phyloP scores from a whole-genome alignment of 306 rosid species.

The Fagus sylvatica region DNA sequence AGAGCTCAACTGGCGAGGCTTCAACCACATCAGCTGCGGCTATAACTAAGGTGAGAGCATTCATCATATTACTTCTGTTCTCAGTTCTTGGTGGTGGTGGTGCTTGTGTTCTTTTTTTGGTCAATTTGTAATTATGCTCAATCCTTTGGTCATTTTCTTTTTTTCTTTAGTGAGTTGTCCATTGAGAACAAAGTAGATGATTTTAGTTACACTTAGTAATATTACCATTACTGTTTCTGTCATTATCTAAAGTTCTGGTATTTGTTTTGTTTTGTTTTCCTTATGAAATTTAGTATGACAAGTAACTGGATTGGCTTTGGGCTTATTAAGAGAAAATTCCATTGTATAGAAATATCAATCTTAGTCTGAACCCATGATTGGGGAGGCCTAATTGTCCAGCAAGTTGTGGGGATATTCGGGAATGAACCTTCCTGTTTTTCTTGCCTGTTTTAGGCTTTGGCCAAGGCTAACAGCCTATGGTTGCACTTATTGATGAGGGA shows the following conservation, averaged over 20 bases:
- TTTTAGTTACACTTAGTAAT: not conserved
- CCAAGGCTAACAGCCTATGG: not conserved
- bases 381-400: not conserved
- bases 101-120: not conserved
- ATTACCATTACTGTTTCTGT: not conserved
- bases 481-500: not conserved
- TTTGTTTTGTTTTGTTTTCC: not conserved
- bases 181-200: not conserved
- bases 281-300: not conserved
- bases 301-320: no score
- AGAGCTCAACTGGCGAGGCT: slow-evolving; percentile 59
- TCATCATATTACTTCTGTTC: not conserved
- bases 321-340: not conserved
- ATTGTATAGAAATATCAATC: not conserved
- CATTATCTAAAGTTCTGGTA: no score
- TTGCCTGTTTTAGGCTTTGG: not conserved
- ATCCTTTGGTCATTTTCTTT: not conserved
- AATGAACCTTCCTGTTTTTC: not conserved
- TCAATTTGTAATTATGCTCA: not conserved
- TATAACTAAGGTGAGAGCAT: slow-evolving; percentile 47
- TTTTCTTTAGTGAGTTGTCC: not conserved
- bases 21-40: slow-evolving; percentile 58
- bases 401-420: not conserved
- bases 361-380: not conserved
- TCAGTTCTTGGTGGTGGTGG: slow-evolving; percentile 9